Conservation (phyloP, 805 yeast genomes). For the Metschnikowia aberdeeniae region DNA sequence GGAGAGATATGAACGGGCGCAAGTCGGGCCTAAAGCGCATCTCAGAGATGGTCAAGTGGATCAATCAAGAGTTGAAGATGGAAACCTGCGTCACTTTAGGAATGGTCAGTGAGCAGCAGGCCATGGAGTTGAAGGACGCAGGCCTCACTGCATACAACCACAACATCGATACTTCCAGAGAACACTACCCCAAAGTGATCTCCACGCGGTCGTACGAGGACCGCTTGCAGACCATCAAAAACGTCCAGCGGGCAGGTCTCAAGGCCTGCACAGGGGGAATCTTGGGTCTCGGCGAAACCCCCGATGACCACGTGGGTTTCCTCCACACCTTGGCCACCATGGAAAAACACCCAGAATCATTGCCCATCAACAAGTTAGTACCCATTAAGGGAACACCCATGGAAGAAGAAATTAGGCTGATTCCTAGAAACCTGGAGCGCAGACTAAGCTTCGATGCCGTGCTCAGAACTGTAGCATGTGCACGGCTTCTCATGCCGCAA, state of each 20-base stretch:
- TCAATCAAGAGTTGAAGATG: constrained; percentile 58
- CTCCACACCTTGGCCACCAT: constrained; percentile 59
- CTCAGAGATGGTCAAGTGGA: constrained; percentile 58
- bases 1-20: constrained; percentile 82
- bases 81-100: constrained; percentile 81
- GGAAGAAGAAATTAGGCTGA: constrained; percentile 46
- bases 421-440: constrained; percentile 32
- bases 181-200: constrained; percentile 69
- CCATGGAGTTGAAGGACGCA: constrained; percentile 53
- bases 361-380: constrained; percentile 77
- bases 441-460: constrained; percentile 57
- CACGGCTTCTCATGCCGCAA: constrained; percentile 69
- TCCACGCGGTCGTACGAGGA: constrained; percentile 71
- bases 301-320: constrained; percentile 66
- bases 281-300: constrained; percentile 72
- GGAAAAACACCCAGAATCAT: constrained; percentile 72
- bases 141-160: constrained; percentile 83
- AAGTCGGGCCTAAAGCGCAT: constrained; percentile 62
- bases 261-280: constrained; percentile 79
- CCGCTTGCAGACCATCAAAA: constrained; percentile 59
- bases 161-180: constrained; percentile 75
- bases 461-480: constrained; percentile 69
- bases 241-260: constrained; percentile 60
- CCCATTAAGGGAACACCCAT: constrained; percentile 78
- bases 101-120: constrained; percentile 68